phyloP scores from a whole-genome alignment of 2,329 filamentous ascomycete genomes.

The Acephala macrosclerotiorum region DNA sequence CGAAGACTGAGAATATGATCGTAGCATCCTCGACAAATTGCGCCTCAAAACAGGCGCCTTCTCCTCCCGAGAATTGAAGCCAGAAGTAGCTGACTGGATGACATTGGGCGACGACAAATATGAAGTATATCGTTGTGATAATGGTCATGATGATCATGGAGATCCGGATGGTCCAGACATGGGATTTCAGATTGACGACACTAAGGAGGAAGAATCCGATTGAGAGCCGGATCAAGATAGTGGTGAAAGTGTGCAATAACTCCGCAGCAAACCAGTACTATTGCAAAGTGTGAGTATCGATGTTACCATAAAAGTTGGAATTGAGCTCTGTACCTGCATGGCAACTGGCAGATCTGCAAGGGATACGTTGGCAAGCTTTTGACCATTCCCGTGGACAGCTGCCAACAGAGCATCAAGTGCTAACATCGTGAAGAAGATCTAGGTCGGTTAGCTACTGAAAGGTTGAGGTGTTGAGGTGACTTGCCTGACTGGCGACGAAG shows the following conservation, averaged over 20 bases:
- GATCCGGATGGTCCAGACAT: constrained; percentile 20
- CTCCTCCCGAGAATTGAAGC: constrained; percentile 23
- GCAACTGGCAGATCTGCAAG: constrained; percentile 23
- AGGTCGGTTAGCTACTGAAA: neutral
- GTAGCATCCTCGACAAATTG: constrained; percentile 16
- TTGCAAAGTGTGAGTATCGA: neutral
- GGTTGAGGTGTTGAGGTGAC: neutral
- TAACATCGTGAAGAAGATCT: constrained; percentile 22
- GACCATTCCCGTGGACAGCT: constrained; percentile 29
- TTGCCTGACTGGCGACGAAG: constrained; percentile 31
- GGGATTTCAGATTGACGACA: constrained; percentile 14
- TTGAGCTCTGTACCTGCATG: constrained; percentile 21
- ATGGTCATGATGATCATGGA: constrained; percentile 25
- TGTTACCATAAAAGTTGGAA: neutral
- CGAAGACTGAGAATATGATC: constrained; percentile 21
- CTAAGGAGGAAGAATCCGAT: constrained; percentile 31
- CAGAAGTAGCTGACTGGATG: constrained; percentile 27
- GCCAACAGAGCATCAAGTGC: constrained; percentile 17
- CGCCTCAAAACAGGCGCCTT: constrained; percentile 18
- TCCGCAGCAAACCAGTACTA: constrained; percentile 28
- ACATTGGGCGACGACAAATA: constrained; percentile 30
- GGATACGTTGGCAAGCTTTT: constrained; percentile 18
- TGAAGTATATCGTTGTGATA: constrained; percentile 22
- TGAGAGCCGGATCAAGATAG: constrained; percentile 32
- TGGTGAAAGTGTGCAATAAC: constrained; percentile 27